Evolutionary conservation across 192 early-diverging fungal species (phyloP), one percentile per base, ranked within the genome.

Genomic region (Backusella mclennaniae): DNA sequence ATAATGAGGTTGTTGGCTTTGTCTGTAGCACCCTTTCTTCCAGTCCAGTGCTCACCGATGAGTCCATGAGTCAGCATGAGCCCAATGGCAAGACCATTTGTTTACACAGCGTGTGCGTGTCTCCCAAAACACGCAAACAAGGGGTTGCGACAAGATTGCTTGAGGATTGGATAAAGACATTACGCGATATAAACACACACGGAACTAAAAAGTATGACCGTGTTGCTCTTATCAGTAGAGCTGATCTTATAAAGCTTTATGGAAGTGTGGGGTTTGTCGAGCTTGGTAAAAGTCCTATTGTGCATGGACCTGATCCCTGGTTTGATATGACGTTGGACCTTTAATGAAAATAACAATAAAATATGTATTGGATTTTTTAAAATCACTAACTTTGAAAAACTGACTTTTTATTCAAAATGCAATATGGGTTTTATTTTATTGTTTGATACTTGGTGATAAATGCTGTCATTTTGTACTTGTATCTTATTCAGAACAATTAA

Each of bases 91-190:
- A 68, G 15, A 91, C 89, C 1, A 89, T 90, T 14, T 92, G 90
- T 73, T 80, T 94, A 19, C 93, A 94, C 71, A 90, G 89, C 19
- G 91, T 93, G 12, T 91, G 90, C 53, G 88, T 92, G 2, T 73
- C 76, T 17, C 77, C 80, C 4, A 72, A 73, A 7, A 84, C 80
- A 73, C 87, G 86, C 52, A 75, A 89, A 35, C 82, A 79, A 71
- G 92, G 93, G 0, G 79, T 94, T 71, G 93, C 93, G 0, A 77
- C 77, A 6, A 52, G 67, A 39, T 77, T 90, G 6, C 72, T 94
- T 29, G 70, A 56, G 4, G 72, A 78, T 71, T 93, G 90, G 79
- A 73, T 88, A 8, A 53, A 83, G 29, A 53, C 74, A 31, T 21
- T 90, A n/a, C 84, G 84, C 29, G 70, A 41, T 19, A 26, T 17